A percentile compares a stretch with the other conserved stretches of the same genome.
Evolutionary conservation across 2,329 filamentous ascomycete species (phyloP).

Genomic region (Zymoseptoria passerinii): DNA sequence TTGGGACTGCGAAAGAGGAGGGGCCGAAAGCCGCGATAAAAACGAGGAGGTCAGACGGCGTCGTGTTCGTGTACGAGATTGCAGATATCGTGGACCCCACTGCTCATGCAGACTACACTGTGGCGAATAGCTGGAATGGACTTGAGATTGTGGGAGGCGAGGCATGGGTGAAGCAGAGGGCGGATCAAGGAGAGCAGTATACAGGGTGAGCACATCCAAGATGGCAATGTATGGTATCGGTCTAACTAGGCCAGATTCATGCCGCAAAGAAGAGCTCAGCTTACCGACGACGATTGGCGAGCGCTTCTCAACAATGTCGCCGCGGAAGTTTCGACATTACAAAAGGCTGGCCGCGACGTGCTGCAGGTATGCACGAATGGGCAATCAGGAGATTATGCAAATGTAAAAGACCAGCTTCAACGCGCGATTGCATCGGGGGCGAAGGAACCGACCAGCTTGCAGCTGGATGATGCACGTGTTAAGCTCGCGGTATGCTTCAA

Average conservation of each 20-base stretch:
- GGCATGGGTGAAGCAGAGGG: slow-evolving; percentile 32
- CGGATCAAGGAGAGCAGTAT: slow-evolving; percentile 31
- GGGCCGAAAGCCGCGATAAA: slow-evolving; percentile 6
- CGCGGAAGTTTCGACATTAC: slow-evolving; percentile 48
- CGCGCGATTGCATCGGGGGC: slow-evolving; percentile 87
- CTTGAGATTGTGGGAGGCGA: slow-evolving; percentile 48
- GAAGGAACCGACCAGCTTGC: slow-evolving; percentile 65
- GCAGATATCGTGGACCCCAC: slow-evolving; percentile 19
- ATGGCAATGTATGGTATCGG: neutral
- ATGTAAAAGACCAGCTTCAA: slow-evolving; percentile 44
- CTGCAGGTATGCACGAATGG: slow-evolving; percentile 25
- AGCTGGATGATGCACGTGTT: slow-evolving; percentile 49
- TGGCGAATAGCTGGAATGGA: slow-evolving; percentile 44
- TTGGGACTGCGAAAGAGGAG: slow-evolving; percentile 4
- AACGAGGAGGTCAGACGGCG: slow-evolving; percentile 6
- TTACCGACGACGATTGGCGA: slow-evolving; percentile 32
- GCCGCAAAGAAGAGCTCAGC: slow-evolving; percentile 29
- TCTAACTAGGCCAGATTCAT: slow-evolving; percentile 30
- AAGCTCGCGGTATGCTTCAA: slow-evolving; percentile 62
- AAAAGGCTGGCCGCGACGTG: slow-evolving; percentile 32
- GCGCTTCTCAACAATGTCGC: slow-evolving; percentile 46
- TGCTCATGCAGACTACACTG: slow-evolving; percentile 34
- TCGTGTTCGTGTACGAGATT: slow-evolving; percentile 18
- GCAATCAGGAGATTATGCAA: slow-evolving; percentile 13
- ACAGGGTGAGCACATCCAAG: slow-evolving; percentile 24